Base-by-base conservation (phyloP, 495 filamentous ascomycete genomes). In the Talaromyces liani region DNA sequence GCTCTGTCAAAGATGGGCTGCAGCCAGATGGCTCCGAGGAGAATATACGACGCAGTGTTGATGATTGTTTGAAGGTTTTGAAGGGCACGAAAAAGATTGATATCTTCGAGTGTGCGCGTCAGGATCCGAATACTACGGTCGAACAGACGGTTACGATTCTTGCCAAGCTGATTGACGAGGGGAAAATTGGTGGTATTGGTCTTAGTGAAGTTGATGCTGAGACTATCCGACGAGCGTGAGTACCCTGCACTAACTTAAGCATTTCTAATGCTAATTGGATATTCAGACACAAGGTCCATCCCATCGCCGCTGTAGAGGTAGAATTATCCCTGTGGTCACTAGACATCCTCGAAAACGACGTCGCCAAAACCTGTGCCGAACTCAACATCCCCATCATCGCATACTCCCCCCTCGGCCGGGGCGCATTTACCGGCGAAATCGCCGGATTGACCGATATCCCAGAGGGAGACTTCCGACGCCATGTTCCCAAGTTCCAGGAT, bases 71-170 rank as follows among this genome's bases (percentile, higher is more conserved):
- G 34, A 69, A 69, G 18, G 54, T 79, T 20, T 69, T 95, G 53
- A 79, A 87, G 55, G 89, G 88, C 6, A 89, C 86, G 69, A 94
- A 94, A 80, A 87, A 80, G 65, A 74, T 96, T 62, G 91, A 96
- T 73, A 84, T 93, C 60, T 97, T 92, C 65, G 87, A 93, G 73
- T 86, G 76, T 65, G 91, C 88, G 16, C 79, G 92, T 3, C 81
- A 91, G 24, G 92, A 95, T 66, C 80, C 79, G 5, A 83, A 84
- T 0, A 79, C 77, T 51, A 82, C 84, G 1, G 73, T 89, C 47
- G 85, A 89, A 69, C 75, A 82, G 36, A 85, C 82, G 7, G 76
- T 89, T 45, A 70, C 71, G 6, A 69, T 79, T 22, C 73, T 90
- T 22, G 81, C 83, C 25, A 74, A 89, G 69, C 84, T 85, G 67